Conservation (phyloP, 176 grass and related monocot genomes). For the Ampelocalamus luodianensis region DNA sequence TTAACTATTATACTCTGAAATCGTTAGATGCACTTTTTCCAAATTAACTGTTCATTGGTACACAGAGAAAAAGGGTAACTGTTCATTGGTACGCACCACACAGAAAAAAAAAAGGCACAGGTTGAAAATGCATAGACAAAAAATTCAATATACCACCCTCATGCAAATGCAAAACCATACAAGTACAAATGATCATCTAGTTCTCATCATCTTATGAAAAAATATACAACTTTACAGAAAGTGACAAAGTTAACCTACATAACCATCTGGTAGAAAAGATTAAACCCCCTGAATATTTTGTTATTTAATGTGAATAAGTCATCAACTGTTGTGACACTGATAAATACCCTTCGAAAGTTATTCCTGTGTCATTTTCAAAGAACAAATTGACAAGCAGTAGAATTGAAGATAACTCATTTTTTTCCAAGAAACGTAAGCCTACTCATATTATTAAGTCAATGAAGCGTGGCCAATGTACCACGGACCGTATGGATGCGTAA, state of each 20-base stretch:
- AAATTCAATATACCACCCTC: slow-evolving; percentile 9
- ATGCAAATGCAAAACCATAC: slow-evolving; percentile 25
- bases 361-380: background rate
- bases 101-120: background rate
- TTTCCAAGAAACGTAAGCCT: background rate
- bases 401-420: background rate
- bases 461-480: slow-evolving; percentile 22
- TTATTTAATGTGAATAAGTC: slow-evolving; percentile 16
- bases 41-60: background rate
- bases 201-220: slow-evolving; percentile 12
- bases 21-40: background rate
- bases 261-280: slow-evolving; percentile 21
- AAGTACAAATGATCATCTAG: background rate
- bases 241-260: slow-evolving; percentile 16
- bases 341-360: slow-evolving; percentile 23
- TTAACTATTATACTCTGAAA: background rate
- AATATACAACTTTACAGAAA: slow-evolving; percentile 2
- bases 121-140: slow-evolving; percentile 3
- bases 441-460: slow-evolving; percentile 1
- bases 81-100: background rate
- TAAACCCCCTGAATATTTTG: background rate
- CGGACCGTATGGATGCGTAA: background rate
- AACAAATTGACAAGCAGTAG: background rate
- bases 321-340: background rate
- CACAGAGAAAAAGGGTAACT: background rate